Percentiles rank a stretch among this genome's conserved stretches.
These are phyloP conservation scores for Citrus glauca DNA, from an alignment of 345 rosid genomes.

Conservation along the genomic window DNA sequence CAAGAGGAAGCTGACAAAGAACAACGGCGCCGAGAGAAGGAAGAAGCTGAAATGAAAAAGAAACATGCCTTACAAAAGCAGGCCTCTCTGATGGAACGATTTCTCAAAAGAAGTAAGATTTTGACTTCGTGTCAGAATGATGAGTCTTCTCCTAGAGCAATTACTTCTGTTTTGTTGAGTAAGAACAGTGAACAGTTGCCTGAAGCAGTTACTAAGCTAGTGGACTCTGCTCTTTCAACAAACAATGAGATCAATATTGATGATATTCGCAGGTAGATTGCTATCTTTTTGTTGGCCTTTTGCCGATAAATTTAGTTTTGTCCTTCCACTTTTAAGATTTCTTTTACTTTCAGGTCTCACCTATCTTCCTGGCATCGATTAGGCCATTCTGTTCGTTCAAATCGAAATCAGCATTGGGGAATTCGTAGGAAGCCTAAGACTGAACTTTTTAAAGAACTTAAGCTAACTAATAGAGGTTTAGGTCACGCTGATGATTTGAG, in stretches of 20 bases:
- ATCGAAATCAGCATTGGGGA: conserved; percentile 64
- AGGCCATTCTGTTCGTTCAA: conserved; percentile 43
- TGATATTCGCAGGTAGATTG: conserved; percentile 61
- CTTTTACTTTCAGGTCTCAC: conserved; percentile 50
- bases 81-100: conserved; percentile 87
- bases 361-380: conserved; percentile 64
- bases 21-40: conserved; percentile 65
- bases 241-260: conserved; percentile 35
- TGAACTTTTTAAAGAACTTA: conserved; percentile 62
- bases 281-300: background rate
- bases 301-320: conserved; percentile 6
- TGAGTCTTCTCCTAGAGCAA: conserved; percentile 27
- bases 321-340: conserved; percentile 12
- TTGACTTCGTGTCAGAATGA: conserved; percentile 28
- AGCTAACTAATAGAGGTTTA: conserved; percentile 44
- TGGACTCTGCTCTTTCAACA: conserved; percentile 60
- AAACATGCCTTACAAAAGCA: conserved; percentile 63
- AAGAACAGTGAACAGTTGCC: conserved; percentile 30
- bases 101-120: conserved; percentile 62
- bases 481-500: conserved; percentile 37
- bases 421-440: conserved; percentile 66
- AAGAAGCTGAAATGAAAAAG: conserved; percentile 66
- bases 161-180: conserved; percentile 12
- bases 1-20: conserved; percentile 80
- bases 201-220: conserved; percentile 39